Conservation (phyloP, 148 eudicot species). For the Beta vulgaris region DNA sequence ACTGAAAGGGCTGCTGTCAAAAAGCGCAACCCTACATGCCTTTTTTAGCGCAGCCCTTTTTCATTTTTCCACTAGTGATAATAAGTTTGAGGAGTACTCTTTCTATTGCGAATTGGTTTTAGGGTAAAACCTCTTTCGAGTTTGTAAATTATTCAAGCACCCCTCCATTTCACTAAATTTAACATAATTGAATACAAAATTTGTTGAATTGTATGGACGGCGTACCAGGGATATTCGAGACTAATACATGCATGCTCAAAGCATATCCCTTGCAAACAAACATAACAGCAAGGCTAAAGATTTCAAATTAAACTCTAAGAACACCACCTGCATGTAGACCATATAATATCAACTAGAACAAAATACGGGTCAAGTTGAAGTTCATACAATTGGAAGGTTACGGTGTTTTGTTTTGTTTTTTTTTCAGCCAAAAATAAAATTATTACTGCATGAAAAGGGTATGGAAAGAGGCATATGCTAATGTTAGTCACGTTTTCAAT, state of each 20-base stretch:
- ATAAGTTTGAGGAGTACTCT: too few relatives aligned
- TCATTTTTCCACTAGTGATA: too few relatives aligned
- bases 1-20: too few relatives aligned
- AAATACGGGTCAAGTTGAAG: not conserved
- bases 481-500: not conserved
- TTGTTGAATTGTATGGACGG: not conserved
- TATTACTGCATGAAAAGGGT: not conserved
- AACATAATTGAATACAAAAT: not conserved
- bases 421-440: too few relatives aligned
- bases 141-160: too few relatives aligned
- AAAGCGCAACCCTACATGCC: too few relatives aligned
- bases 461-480: constrained; percentile 2
- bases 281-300: not conserved
- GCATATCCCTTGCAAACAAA: not conserved
- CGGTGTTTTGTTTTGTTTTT: not conserved
- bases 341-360: not conserved
- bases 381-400: not conserved
- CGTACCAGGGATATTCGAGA: not conserved
- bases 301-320: not conserved
- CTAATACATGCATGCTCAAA: not conserved
- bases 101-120: too few relatives aligned
- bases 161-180: too few relatives aligned
- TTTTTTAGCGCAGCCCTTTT: too few relatives aligned
- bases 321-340: not conserved
- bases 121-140: too few relatives aligned